Conservation (phyloP, 495 filamentous ascomycete genomes). For the Xylaria scruposa region DNA sequence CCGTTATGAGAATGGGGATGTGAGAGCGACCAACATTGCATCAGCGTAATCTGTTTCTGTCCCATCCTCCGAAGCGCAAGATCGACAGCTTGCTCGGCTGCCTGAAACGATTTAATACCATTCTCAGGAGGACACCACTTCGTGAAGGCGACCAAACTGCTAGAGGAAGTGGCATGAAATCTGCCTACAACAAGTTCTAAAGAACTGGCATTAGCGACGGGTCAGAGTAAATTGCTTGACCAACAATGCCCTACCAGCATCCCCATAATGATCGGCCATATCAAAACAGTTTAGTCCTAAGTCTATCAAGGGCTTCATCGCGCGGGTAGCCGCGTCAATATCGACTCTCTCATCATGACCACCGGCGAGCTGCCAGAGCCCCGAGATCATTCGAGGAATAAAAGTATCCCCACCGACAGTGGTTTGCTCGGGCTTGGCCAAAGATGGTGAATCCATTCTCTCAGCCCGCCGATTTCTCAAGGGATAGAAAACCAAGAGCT, state of each 20-base stretch:
- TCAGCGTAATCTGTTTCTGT: slow-evolving; percentile 20
- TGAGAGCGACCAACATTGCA: slow-evolving; percentile 30
- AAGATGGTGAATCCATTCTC: slow-evolving; percentile 2
- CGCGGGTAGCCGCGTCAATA: slow-evolving; percentile 34
- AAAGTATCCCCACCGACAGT: slow-evolving; percentile 27
- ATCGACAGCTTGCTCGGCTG: slow-evolving; percentile 27
- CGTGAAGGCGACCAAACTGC: slow-evolving; percentile 41
- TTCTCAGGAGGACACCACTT: slow-evolving; percentile 48
- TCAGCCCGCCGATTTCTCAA: neutral
- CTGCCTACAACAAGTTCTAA: slow-evolving; percentile 36
- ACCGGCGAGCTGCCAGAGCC: slow-evolving; percentile 51
- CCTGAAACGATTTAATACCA: slow-evolving; percentile 27
- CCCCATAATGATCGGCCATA: slow-evolving; percentile 53
- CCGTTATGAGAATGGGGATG: neutral
- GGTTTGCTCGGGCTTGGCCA: slow-evolving; percentile 12
- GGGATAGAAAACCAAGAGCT: neutral
- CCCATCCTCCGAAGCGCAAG: slow-evolving; percentile 28
- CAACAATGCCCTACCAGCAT: slow-evolving; percentile 40
- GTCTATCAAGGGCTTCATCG: slow-evolving; percentile 37
- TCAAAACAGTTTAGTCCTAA: slow-evolving; percentile 33
- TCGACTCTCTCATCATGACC: slow-evolving; percentile 43
- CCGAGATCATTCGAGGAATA: slow-evolving; percentile 47
- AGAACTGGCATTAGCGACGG: neutral
- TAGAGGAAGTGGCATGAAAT: slow-evolving; percentile 35
- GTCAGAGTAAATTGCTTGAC: slow-evolving; percentile 7